Evolutionary conservation across 1,284 basidiomycete genomes (phyloP).

Genomic region (Cutaneotrichosporon curvatum): DNA sequence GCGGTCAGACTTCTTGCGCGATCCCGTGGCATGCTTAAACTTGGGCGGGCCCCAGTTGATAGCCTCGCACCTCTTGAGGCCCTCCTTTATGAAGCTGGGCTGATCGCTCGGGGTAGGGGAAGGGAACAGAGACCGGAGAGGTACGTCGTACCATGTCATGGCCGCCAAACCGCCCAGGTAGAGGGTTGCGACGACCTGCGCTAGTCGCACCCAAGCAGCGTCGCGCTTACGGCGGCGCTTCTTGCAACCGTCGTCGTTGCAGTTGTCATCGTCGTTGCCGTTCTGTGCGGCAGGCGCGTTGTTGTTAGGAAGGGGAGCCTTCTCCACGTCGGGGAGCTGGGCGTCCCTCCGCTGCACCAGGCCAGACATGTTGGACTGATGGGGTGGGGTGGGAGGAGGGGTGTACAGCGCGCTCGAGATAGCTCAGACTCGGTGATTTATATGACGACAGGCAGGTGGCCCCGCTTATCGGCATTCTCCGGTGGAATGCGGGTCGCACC

Average conservation of each 20-base stretch:
- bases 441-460: too few relatives aligned
- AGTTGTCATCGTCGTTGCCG: not conserved
- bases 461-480: too few relatives aligned
- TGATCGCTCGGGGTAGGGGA: not conserved
- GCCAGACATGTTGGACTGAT: not conserved
- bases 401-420: too few relatives aligned
- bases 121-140: too few relatives aligned
- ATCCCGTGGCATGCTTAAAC: conserved; percentile 45
- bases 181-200: too few relatives aligned
- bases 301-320: conserved; percentile 1
- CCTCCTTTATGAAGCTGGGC: conserved; percentile 30
- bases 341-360: conserved; percentile 2
- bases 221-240: not conserved
- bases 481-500: too few relatives aligned
- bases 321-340: conserved; percentile 4
- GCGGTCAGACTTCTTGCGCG: conserved; percentile 60
- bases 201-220: too few relatives aligned
- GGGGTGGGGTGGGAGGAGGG: too few relatives aligned
- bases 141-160: too few relatives aligned
- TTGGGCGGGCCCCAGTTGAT: conserved; percentile 25
- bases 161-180: too few relatives aligned
- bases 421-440: too few relatives aligned
- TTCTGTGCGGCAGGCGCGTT: too few relatives aligned
- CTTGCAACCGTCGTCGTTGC: not conserved
- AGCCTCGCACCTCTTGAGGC: conserved; percentile 37